Evolutionary conservation across 2,329 filamentous ascomycete genomes (phyloP).

Genomic region (Colletotrichum phormii): DNA sequence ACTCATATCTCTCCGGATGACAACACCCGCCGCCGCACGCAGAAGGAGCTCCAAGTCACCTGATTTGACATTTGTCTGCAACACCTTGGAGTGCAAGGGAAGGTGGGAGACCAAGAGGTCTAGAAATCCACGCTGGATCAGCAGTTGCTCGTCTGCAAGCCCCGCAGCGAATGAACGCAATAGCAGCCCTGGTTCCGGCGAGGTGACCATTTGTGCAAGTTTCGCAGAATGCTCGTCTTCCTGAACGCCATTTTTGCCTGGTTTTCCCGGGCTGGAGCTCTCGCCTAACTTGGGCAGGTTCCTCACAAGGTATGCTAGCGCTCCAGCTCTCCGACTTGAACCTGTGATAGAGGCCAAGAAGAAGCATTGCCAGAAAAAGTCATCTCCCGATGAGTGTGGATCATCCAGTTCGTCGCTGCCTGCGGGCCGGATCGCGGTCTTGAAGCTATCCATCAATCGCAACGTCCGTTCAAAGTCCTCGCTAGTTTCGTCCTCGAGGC

Average conservation of each 20-base stretch:
- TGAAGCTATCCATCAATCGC: constrained; percentile 81
- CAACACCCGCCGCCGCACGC: constrained; percentile 85
- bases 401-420: constrained; percentile 62
- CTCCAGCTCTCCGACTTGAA: constrained; percentile 84
- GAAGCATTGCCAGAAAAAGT: constrained; percentile 98
- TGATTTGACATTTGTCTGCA: constrained; percentile 79
- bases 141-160: constrained; percentile 84
- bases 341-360: constrained; percentile 95
- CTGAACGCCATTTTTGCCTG: constrained; percentile 42
- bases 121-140: constrained; percentile 94
- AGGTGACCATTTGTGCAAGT: constrained; percentile 76
- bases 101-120: constrained; percentile 92
- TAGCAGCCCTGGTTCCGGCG: constrained; percentile 90
- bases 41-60: constrained; percentile 86
- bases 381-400: constrained; percentile 73
- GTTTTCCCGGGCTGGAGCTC: constrained; percentile 44
- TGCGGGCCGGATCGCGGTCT: constrained; percentile 70
- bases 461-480: constrained; percentile 95
- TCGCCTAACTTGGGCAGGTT: constrained; percentile 79
- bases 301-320: constrained; percentile 85
- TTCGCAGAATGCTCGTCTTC: constrained; percentile 63
- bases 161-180: constrained; percentile 93
- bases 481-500: constrained; percentile 94
- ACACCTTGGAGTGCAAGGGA: constrained; percentile 82
- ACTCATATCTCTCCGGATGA: constrained; percentile 94